These are phyloP conservation scores for Knufia fluminis DNA, from an alignment of 2,329 filamentous ascomycete genomes.

Conservation along the genomic window DNA sequence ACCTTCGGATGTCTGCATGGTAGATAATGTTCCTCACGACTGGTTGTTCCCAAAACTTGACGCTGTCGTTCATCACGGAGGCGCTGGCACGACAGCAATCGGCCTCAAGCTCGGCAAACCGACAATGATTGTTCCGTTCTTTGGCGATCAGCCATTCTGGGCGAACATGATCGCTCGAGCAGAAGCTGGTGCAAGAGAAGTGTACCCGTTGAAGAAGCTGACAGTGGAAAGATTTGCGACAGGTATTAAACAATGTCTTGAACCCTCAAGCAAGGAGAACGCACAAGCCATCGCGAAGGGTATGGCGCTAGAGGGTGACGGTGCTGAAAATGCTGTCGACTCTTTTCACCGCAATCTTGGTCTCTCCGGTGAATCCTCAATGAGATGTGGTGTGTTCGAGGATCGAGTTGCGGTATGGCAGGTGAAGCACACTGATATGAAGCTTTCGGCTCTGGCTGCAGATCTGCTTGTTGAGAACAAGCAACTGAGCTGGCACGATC, in stretches of 20 bases:
- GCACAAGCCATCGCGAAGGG: constrained; percentile 29
- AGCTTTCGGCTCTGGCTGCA: constrained; percentile 45
- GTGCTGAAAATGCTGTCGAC: constrained; percentile 32
- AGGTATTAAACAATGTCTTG: constrained; percentile 30
- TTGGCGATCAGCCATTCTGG: constrained; percentile 41
- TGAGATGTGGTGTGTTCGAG: constrained; percentile 31
- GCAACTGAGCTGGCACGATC: constrained; percentile 42
- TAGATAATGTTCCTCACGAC: constrained; percentile 31
- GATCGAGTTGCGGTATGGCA: constrained; percentile 47
- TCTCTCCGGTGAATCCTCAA: constrained; percentile 24
- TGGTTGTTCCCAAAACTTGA: constrained; percentile 31
- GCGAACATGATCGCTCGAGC: constrained; percentile 34
- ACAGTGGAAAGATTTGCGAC: constrained; percentile 29
- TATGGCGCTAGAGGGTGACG: constrained; percentile 31
- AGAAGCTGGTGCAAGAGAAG: constrained; percentile 33
- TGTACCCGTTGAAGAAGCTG: constrained; percentile 31
- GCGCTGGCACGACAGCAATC: constrained; percentile 30
- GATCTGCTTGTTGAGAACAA: constrained; percentile 44
- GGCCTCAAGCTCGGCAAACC: constrained; percentile 30
- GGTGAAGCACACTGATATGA: constrained; percentile 38
- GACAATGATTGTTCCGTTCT: constrained; percentile 34
- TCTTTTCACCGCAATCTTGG: constrained; percentile 34
- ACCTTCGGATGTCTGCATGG: constrained; percentile 26
- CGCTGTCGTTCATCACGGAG: constrained; percentile 32
- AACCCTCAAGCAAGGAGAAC: constrained; percentile 25